Conservation (phyloP, 176 grass and related monocot species). For the Poa pratensis region DNA sequence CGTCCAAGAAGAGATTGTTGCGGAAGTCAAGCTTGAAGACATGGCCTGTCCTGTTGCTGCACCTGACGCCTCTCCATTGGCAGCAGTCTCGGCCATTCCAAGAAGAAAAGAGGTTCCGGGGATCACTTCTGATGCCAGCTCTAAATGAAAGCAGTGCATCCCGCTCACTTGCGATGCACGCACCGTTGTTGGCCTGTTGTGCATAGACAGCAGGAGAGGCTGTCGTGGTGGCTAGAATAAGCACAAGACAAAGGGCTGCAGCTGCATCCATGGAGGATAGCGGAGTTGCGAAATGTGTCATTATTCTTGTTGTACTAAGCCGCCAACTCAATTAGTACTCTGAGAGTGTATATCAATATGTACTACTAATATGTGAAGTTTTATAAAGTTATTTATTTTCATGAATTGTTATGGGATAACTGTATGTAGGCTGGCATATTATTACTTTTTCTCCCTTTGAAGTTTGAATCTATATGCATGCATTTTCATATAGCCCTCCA, state of each 20-base stretch:
- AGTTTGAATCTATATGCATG: background rate
- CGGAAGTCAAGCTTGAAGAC: background rate
- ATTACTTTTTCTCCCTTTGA: background rate
- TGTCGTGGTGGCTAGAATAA: background rate
- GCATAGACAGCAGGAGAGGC: background rate
- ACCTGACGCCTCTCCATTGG: background rate
- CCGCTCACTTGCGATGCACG: background rate
- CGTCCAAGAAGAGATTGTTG: slow-evolving; percentile 2
- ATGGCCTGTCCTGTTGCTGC: background rate
- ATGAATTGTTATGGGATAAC: background rate
- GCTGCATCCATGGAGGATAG: background rate
- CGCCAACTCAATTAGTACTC: background rate
- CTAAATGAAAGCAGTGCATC: background rate
- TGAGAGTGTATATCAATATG: background rate
- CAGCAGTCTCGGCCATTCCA: slow-evolving; percentile 8
- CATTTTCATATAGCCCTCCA: background rate
- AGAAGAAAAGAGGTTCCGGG: background rate
- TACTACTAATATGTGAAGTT: too few relatives aligned
- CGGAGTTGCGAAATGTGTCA: background rate
- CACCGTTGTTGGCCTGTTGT: background rate
- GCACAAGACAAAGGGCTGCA: slow-evolving; percentile 1
- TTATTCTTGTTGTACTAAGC: background rate
- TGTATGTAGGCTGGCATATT: background rate
- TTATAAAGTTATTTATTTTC: background rate
- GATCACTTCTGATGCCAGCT: background rate